These are phyloP conservation scores for Dalbergia oliveri DNA, from an alignment of 306 rosid genomes.

Conservation along the genomic window DNA sequence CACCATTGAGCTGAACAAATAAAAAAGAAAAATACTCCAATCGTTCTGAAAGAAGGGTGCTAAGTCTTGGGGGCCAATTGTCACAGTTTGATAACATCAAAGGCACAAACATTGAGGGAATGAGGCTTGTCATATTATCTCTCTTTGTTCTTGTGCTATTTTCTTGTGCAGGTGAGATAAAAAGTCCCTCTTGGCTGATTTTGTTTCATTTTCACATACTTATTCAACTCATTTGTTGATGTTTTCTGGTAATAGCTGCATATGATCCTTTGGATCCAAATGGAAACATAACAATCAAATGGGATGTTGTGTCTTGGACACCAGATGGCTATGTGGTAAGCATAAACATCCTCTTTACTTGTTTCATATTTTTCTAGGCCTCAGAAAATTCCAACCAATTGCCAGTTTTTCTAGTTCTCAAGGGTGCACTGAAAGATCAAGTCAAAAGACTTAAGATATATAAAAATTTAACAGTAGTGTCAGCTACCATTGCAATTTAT, in stretches of 20 bases:
- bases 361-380: slow-evolving; percentile 20
- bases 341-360: slow-evolving; percentile 10
- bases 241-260: slow-evolving; percentile 61
- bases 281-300: slow-evolving; percentile 90
- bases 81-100: slow-evolving; percentile 37
- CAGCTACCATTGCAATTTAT: neutral
- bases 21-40: slow-evolving; percentile 15
- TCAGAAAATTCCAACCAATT: neutral
- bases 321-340: slow-evolving; percentile 94
- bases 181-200: neutral
- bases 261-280: slow-evolving; percentile 98
- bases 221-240: slow-evolving; percentile 29
- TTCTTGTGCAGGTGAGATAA: slow-evolving; percentile 65
- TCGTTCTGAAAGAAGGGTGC: slow-evolving; percentile 32
- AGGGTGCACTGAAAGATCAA: neutral
- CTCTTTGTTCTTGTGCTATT: slow-evolving; percentile 56
- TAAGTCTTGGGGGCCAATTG: slow-evolving; percentile 9
- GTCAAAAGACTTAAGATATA: neutral
- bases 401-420: neutral
- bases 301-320: slow-evolving; percentile 99
- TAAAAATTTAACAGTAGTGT: neutral
- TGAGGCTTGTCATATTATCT: slow-evolving; percentile 66
- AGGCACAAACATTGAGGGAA: slow-evolving; percentile 35
- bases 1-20: slow-evolving; percentile 33
- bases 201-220: slow-evolving; percentile 19